Evolutionary conservation across 768 basidiomycete genomes (phyloP), one percentile per base, ranked within the genome.

Genomic region (Auriscalpium microsporum): DNA sequence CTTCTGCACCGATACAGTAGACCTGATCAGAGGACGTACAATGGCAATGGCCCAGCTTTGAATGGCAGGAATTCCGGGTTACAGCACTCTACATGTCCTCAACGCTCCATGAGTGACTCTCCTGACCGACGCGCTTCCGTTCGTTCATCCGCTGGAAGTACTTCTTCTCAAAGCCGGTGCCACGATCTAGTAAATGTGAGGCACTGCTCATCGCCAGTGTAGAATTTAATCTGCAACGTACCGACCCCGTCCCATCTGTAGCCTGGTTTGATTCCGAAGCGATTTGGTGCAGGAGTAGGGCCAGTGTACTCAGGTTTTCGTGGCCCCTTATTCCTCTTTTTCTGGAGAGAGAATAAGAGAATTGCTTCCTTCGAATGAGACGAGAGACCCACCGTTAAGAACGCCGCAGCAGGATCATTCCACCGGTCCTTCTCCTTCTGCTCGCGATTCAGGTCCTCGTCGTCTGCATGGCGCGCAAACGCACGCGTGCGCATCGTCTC

Each of bases 181-280:
- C 82, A 54, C 94, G 81, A 67, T 97, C 94, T 94, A 61, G 14
- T 52, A 54, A 46, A 45, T 34, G 19, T 14, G 28, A 28, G 28
- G 28, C 28, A 2, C 28, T 28, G 28, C 28, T 28, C 28, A 28
- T 5, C 4, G 4, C 28, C 28, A 7, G 28, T 28, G 5, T 28
- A 40, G 33, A 50, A 19, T n/a, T 33, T 45, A 50, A n/a, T n/a
- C 23, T 47, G 17, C 53, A 10, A 75, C 79, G 60, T 58, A 92
- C 94, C 94, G 59, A 98, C 96, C 33, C 96, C 96, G 68, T 99
- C 96, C 96, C 96, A 99, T 66, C 95, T 78, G 68, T 94, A 92
- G 0, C 96, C 96, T 23, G 96, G 96, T 60, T 81, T 87, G 59
- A 99, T 97, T 21, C 87, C 87, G 68, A 95, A 98, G 8, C 96